Evolutionary conservation across 2,329 filamentous ascomycete genomes (phyloP).

Genomic region (Verticillium nonalfalfae): DNA sequence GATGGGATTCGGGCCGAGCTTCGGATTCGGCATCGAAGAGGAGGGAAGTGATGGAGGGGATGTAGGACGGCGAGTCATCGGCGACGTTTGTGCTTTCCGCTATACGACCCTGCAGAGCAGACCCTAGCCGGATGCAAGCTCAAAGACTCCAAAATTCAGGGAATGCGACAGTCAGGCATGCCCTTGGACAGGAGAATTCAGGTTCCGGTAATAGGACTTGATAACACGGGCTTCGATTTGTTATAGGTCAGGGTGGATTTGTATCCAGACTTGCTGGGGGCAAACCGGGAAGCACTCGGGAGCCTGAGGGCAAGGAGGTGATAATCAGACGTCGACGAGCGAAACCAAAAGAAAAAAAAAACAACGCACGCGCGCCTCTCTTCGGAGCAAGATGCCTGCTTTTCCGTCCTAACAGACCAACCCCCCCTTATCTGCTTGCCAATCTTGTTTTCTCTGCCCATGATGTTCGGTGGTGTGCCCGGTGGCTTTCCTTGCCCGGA

Average conservation of each 20-base stretch:
- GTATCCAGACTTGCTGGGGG: not conserved
- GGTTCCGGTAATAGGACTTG: not conserved
- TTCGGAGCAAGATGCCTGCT: not conserved
- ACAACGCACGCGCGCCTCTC: not conserved
- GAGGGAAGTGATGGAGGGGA: not conserved
- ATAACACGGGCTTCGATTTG: not conserved
- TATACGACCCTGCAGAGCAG: not conserved
- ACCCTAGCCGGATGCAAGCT: not conserved
- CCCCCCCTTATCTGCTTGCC: not conserved
- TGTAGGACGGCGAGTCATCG: not conserved
- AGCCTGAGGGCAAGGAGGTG: not conserved
- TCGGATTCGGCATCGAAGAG: not conserved
- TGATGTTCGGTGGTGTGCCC: not conserved
- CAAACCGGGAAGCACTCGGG: not conserved
- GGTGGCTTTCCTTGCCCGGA: not conserved
- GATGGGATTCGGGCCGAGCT: not conserved
- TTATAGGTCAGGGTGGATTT: not conserved
- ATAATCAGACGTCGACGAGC: not conserved
- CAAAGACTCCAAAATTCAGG: not conserved
- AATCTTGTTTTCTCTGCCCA: not conserved
- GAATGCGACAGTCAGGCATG: not conserved
- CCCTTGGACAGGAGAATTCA: not conserved
- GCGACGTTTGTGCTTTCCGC: not conserved
- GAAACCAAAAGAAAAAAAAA: not conserved
- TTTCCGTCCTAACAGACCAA: not conserved